Percentiles rank a stretch among this genome's conserved stretches.
Evolutionary conservation across 495 filamentous ascomycete species (phyloP).

Genomic region (Astrothelium subdiscretum): DNA sequence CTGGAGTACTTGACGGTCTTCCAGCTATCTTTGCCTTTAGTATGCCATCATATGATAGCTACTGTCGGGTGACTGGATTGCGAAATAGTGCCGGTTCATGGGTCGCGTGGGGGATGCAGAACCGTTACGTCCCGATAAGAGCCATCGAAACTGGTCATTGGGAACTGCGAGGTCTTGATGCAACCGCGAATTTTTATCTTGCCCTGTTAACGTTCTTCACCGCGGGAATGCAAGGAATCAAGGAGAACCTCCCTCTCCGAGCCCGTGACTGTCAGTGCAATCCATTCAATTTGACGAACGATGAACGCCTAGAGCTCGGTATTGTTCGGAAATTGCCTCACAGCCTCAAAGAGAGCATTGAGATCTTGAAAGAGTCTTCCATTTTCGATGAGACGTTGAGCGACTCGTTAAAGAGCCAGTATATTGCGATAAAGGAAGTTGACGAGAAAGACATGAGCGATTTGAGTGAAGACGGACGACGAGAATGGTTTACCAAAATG

Average conservation of each 20-base stretch:
- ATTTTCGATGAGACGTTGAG: slow-evolving; percentile 17
- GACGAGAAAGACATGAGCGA: slow-evolving; percentile 10
- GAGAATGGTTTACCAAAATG: neutral
- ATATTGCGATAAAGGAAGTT: slow-evolving; percentile 25
- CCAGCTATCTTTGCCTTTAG: slow-evolving; percentile 51
- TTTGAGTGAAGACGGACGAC: neutral
- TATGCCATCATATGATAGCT: slow-evolving; percentile 47
- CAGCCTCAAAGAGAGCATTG: slow-evolving; percentile 16
- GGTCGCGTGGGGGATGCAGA: slow-evolving; percentile 66
- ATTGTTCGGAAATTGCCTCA: slow-evolving; percentile 31
- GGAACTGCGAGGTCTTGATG: slow-evolving; percentile 63
- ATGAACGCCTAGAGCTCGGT: slow-evolving; percentile 40
- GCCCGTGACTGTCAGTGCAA: slow-evolving; percentile 11
- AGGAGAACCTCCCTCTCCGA: neutral
- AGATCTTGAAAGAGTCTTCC: slow-evolving; percentile 17
- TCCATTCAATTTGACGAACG: slow-evolving; percentile 31
- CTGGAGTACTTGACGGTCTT: slow-evolving; percentile 52
- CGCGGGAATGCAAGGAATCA: slow-evolving; percentile 51
- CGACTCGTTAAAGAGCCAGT: slow-evolving; percentile 19
- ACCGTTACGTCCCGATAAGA: slow-evolving; percentile 48
- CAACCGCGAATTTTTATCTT: slow-evolving; percentile 62
- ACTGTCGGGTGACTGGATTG: slow-evolving; percentile 51
- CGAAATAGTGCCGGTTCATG: slow-evolving; percentile 66
- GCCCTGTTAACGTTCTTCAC: slow-evolving; percentile 53
- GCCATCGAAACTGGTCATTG: slow-evolving; percentile 39